These are phyloP conservation scores for Globisporangium nodosum DNA, from an alignment of 352 stramenopile species.

Conservation along the genomic window DNA sequence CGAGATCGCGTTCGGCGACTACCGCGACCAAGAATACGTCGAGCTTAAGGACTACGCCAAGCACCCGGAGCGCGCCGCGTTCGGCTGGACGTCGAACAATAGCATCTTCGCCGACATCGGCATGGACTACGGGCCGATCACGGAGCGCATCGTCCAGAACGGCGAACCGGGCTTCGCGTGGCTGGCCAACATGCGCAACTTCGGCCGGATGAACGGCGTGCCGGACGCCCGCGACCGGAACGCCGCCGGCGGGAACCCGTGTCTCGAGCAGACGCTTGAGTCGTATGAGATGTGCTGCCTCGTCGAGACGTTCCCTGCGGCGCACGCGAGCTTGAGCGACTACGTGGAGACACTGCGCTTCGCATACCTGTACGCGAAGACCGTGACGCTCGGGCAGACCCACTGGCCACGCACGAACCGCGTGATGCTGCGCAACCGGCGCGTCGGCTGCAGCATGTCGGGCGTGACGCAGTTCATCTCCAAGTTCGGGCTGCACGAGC, in stretches of 20 bases:
- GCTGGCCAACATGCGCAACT: slow-evolving; percentile 92
- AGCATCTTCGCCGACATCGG: slow-evolving; percentile 89
- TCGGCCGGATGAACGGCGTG: slow-evolving; percentile 85
- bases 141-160: slow-evolving; percentile 79
- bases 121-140: slow-evolving; percentile 90
- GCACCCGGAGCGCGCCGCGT: slow-evolving; percentile 84
- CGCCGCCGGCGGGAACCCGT: slow-evolving; percentile 89
- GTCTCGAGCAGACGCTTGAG: slow-evolving; percentile 88
- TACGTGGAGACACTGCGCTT: slow-evolving; percentile 85
- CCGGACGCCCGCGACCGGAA: slow-evolving; percentile 76
- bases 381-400: slow-evolving; percentile 89
- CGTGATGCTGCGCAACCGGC: slow-evolving; percentile 90
- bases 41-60: slow-evolving; percentile 90
- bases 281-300: slow-evolving; percentile 95
- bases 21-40: slow-evolving; percentile 82
- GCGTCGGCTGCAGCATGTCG: slow-evolving; percentile 91
- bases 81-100: slow-evolving; percentile 94
- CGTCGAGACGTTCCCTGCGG: slow-evolving; percentile 90
- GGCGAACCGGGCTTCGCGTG: slow-evolving; percentile 93
- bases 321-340: slow-evolving; percentile 83
- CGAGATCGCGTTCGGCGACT: slow-evolving; percentile 92
- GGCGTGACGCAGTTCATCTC: slow-evolving; percentile 92
- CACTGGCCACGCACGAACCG: slow-evolving; percentile 90
- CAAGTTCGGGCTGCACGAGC: slow-evolving; percentile 63
- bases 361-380: slow-evolving; percentile 92